Base-by-base conservation (phyloP, 2,329 filamentous ascomycete species). In the Aspergillus arachidicola region DNA sequence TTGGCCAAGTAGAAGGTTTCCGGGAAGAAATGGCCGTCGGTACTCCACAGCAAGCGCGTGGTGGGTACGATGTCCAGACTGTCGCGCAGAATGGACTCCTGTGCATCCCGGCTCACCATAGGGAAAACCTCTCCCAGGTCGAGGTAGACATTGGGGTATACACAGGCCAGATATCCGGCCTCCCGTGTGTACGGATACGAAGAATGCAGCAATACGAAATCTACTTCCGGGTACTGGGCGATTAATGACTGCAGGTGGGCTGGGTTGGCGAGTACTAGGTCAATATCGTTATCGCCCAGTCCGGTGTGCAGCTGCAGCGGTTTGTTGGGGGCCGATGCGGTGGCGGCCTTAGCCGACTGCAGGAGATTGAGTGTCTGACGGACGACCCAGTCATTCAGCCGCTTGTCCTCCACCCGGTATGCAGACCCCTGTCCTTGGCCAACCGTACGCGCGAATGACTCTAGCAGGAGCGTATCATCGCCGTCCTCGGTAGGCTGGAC, bases 71-170 rank as follows among this genome's bases (percentile, higher is more conserved):
- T 76, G 74, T 96, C 92, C 10, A 96, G 78, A 1, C 91, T 87
- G 72, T 95, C 86, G 51, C 88, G 86, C 14, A 96, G 68, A 1
- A 93, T 85, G 0, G 82, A 81, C 68, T 91, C 88, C 74, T 96
- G 91, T 0, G 91, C 93, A 63, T 92, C 87, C 56, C 89, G 85
- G 66, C 89, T 94, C 43, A 95, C 77, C 77, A 89, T 89, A 0
- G 92, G 92, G 64, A 95, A 96, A 0, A 95, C 89, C 72, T 93
- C 90, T 1, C 93, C 92, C 59, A 96, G 87, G 72, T 96, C 93
- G 14, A 92, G 86, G 72, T 93, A 95, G 1, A 91, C 91, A 71
- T 96, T 94, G 28, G 86, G 82, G 73, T 93, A 95, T 26, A 91
- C 87, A 0, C 86, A 87, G 0, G 92, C 91, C 23, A 96, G 82